These are phyloP conservation scores for Cyberlindnera saturnus DNA, from an alignment of 805 yeast species.

Conservation along the genomic window DNA sequence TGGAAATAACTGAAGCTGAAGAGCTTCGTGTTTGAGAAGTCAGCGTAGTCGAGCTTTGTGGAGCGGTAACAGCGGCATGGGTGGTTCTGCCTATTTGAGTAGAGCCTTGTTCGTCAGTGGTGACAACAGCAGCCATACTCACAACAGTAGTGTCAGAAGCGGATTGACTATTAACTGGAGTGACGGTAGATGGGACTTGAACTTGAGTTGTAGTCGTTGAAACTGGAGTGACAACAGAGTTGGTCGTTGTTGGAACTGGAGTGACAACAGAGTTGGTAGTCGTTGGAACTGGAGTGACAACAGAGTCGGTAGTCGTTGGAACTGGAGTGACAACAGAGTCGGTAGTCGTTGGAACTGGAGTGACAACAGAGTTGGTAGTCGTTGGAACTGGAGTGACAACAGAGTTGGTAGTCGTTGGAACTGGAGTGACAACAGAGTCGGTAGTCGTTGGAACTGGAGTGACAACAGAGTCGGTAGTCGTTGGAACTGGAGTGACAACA, in stretches of 20 bases:
- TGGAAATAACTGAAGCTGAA: too few species aligned
- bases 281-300: neutral
- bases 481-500: too few species aligned
- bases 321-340: too few species aligned
- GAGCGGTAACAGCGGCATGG: neutral
- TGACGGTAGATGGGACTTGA: neutral
- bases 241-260: neutral
- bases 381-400: too few species aligned
- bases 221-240: neutral
- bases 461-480: too few species aligned
- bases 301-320: too few species aligned
- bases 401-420: too few species aligned
- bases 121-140: constrained; percentile 12
- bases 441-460: too few species aligned
- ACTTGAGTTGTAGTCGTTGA: too few species aligned
- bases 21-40: neutral
- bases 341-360: too few species aligned
- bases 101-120: constrained; percentile 1
- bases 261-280: neutral
- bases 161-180: neutral
- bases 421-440: too few species aligned
- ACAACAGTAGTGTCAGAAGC: constrained; percentile 1
- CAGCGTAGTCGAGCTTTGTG: neutral
- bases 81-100: neutral
- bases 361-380: too few species aligned